Percentiles rank a stretch among this genome's conserved stretches.
Evolutionary conservation across 345 rosid genomes (phyloP).

Genomic region (Populus alba): DNA sequence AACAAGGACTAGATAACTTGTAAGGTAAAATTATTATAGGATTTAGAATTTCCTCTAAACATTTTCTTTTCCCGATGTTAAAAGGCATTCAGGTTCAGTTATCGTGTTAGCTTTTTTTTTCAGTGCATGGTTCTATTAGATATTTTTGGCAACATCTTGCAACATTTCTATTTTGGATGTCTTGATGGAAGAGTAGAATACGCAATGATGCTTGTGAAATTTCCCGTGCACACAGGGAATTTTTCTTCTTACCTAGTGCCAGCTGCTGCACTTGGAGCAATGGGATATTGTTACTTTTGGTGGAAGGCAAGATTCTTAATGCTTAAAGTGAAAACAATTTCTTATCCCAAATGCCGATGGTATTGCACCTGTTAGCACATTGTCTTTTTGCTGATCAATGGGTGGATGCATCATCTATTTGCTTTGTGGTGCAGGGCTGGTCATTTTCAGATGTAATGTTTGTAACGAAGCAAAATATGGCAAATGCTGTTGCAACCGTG

Average conservation of each 20-base stretch:
- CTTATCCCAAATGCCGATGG: neutral
- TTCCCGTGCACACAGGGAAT: conserved; percentile 43
- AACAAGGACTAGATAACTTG: neutral
- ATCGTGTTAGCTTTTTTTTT: neutral
- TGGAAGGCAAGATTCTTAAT: conserved; percentile 64
- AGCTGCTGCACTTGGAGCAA: conserved; percentile 90
- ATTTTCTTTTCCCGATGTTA: neutral
- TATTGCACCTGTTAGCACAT: conserved; percentile 9
- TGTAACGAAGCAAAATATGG: conserved; percentile 90
- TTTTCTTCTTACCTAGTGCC: conserved; percentile 76
- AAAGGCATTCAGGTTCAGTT: neutral
- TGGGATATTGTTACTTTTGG: conserved; percentile 96
- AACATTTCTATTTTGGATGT: neutral
- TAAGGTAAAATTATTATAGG: neutral
- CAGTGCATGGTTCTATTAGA: neutral
- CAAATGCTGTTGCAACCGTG: conserved; percentile 64
- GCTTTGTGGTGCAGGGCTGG: conserved; percentile 60
- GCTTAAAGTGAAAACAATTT: conserved; percentile 11
- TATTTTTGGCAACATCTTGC: neutral
- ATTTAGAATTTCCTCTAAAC: neutral
- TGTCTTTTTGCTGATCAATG: neutral
- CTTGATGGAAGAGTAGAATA: neutral
- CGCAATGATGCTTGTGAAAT: neutral
- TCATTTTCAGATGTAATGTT: conserved; percentile 85
- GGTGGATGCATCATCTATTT: neutral